Conservation (phyloP, 73 alveolate genomes). For the Uronychia setigera region DNA sequence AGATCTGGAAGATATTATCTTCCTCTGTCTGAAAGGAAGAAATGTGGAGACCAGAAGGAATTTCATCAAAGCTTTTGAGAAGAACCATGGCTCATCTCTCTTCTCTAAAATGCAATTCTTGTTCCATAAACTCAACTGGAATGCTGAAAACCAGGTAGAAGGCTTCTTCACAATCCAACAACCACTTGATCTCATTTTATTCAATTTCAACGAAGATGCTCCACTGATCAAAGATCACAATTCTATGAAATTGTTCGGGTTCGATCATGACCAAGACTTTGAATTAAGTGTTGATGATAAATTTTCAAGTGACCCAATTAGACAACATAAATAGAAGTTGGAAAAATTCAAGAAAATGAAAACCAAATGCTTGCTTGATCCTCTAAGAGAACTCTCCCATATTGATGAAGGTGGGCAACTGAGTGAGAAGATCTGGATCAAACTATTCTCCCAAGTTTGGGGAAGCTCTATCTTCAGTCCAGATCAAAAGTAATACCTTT, state of each 20-base stretch:
- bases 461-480: conserved; percentile 1
- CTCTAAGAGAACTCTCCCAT: conserved; percentile 41
- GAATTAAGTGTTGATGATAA: not conserved
- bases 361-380: conserved; percentile 17
- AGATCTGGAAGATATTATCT: conserved; percentile 8
- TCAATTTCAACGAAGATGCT: conserved; percentile 24
- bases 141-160: conserved; percentile 14
- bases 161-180: conserved; percentile 17
- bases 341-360: conserved; percentile 15
- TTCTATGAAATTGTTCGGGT: conserved; percentile 35
- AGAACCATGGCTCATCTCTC: conserved; percentile 20
- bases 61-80: conserved; percentile 25
- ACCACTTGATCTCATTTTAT: conserved; percentile 40
- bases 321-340: not conserved
- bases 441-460: conserved; percentile 50
- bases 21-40: conserved; percentile 24
- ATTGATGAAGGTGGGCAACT: conserved; percentile 31
- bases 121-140: conserved; percentile 38
- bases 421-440: conserved; percentile 39
- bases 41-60: conserved; percentile 19
- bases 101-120: conserved; percentile 37
- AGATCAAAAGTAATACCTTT: conserved; percentile 30
- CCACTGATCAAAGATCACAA: conserved; percentile 30
- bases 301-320: not conserved
- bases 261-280: conserved; percentile 2